These are phyloP conservation scores for Rhizopogon vinicolor DNA, from an alignment of 768 basidiomycete genomes.

Conservation along the genomic window DNA sequence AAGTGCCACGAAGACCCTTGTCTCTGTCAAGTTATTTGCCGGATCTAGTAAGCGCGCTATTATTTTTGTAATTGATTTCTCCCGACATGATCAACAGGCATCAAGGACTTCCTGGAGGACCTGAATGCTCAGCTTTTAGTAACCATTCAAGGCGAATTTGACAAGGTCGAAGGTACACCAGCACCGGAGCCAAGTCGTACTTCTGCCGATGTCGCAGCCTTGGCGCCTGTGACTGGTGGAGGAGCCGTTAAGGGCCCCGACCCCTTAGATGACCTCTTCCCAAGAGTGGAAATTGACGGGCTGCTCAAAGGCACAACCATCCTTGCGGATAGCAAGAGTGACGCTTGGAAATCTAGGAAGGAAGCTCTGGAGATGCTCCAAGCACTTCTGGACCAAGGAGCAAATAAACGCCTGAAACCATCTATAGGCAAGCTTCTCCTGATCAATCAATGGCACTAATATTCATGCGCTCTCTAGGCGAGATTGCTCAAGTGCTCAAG, in stretches of 20 bases:
- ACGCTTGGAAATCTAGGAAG: constrained; percentile 96
- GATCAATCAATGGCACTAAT: background rate
- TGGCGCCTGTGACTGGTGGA: constrained; percentile 38
- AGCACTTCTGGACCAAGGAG: constrained; percentile 80
- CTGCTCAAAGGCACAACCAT: constrained; percentile 82
- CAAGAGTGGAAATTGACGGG: constrained; percentile 88
- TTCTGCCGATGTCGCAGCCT: constrained; percentile 67
- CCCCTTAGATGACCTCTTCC: constrained; percentile 91
- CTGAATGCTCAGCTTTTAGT: constrained; percentile 89
- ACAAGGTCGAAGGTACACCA: constrained; percentile 76
- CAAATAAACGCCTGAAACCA: constrained; percentile 89
- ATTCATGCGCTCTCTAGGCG: constrained; percentile 46
- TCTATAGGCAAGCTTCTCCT: constrained; percentile 63
- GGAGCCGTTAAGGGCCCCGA: constrained; percentile 46
- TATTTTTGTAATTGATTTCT: background rate
- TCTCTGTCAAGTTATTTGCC: constrained; percentile 88
- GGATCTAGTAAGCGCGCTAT: constrained; percentile 61
- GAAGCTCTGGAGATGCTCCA: constrained; percentile 87
- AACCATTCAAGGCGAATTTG: constrained; percentile 90
- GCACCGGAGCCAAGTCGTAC: constrained; percentile 76
- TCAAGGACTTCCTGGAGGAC: constrained; percentile 91
- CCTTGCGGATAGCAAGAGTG: constrained; percentile 80
- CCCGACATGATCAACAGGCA: constrained; percentile 44
- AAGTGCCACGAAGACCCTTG: constrained; percentile 88
- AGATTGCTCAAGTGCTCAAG: constrained; percentile 87